Percentiles rank a stretch among this genome's conserved stretches.
Evolutionary conservation across 805 yeast species (phyloP).

Genomic region (Suhomyces sp.): DNA sequence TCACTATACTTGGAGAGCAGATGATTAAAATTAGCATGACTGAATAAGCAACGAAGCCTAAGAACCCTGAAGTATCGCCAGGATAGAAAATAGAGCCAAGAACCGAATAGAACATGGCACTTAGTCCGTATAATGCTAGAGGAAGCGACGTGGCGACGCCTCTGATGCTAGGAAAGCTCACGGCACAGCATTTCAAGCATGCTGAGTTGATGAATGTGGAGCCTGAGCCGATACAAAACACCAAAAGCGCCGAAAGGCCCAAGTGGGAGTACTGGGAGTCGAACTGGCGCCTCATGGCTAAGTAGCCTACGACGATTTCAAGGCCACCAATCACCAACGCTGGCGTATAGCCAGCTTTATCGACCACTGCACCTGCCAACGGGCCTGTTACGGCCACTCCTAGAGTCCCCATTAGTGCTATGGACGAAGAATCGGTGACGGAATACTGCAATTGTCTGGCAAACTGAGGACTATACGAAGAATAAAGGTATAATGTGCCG

Average conservation of each 20-base stretch:
- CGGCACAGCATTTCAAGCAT: constrained; percentile 70
- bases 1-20: constrained; percentile 47
- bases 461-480: constrained; percentile 77
- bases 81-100: constrained; percentile 52
- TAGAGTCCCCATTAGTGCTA: constrained; percentile 66
- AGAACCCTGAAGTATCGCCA: constrained; percentile 55
- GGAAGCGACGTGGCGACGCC: constrained; percentile 79
- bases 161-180: constrained; percentile 60
- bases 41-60: constrained; percentile 45
- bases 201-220: constrained; percentile 64
- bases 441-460: constrained; percentile 55
- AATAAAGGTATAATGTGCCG: constrained; percentile 74
- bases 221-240: constrained; percentile 63
- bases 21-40: constrained; percentile 40
- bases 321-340: constrained; percentile 53
- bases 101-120: constrained; percentile 65
- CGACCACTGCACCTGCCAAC: constrained; percentile 63
- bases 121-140: constrained; percentile 68
- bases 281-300: constrained; percentile 51
- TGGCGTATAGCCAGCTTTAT: constrained; percentile 53
- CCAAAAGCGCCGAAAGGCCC: constrained; percentile 41
- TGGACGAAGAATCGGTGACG: constrained; percentile 59
- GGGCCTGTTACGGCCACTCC: constrained; percentile 68
- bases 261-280: constrained; percentile 38
- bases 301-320: constrained; percentile 53